phyloP scores from a whole-genome alignment of 2,329 filamentous ascomycete genomes.

The Chaetothyriales sp. region DNA sequence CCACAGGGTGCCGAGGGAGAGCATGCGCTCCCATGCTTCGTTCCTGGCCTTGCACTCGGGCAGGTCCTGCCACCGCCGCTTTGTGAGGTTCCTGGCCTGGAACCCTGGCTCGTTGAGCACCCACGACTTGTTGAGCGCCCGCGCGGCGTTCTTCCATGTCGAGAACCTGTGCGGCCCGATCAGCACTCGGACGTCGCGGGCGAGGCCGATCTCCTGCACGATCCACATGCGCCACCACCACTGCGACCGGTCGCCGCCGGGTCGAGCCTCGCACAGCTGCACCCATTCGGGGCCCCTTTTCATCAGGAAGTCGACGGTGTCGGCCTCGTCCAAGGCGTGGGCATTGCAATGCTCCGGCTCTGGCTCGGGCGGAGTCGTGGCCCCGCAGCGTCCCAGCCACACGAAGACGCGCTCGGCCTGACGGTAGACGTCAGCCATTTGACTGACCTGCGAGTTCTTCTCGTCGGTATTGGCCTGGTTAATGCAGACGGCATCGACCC shows the following conservation, averaged over 20 bases:
- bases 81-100: too few species aligned
- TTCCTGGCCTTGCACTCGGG: too few species aligned
- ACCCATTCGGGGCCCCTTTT: neutral
- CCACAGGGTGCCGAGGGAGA: too few species aligned
- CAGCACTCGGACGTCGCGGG: neutral
- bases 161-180: too few species aligned
- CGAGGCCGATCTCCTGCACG: slow-evolving; percentile 8
- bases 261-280: neutral
- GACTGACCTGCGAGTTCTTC: slow-evolving; percentile 13
- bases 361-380: neutral
- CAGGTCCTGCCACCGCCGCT: too few species aligned
- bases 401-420: slow-evolving; percentile 4
- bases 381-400: slow-evolving; percentile 5
- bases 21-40: too few species aligned
- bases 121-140: too few species aligned
- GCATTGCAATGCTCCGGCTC: neutral
- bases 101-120: too few species aligned
- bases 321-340: neutral
- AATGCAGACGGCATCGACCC: slow-evolving; percentile 16
- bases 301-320: neutral
- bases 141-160: too few species aligned
- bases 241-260: neutral
- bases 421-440: slow-evolving; percentile 11
- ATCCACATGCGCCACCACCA: slow-evolving; percentile 9
- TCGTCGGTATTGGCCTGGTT: slow-evolving; percentile 14